Evolutionary conservation across 176 grass and related monocot genomes (phyloP).

Genomic region (Cenchrus purpureus): DNA sequence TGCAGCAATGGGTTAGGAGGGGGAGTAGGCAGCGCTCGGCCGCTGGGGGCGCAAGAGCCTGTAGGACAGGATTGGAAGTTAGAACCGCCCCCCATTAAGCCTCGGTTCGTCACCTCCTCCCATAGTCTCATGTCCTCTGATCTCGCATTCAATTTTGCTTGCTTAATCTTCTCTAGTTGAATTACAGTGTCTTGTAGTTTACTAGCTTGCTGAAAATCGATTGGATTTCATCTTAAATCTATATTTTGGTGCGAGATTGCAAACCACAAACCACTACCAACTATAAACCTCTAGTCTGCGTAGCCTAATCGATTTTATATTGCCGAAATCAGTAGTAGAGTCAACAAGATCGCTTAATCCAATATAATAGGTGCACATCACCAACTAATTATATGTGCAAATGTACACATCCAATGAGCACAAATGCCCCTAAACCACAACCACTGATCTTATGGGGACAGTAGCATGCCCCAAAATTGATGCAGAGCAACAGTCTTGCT

Average conservation of each 20-base stretch:
- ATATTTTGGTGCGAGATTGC: not conserved
- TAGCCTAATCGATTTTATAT: not conserved
- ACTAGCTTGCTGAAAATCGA: not conserved
- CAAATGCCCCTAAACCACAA: not conserved
- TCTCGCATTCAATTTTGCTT: not conserved
- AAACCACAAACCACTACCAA: not conserved
- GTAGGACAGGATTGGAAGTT: not conserved
- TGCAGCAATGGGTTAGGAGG: not conserved
- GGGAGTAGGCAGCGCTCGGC: not conserved
- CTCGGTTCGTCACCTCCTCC: not conserved
- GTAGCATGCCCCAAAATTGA: not conserved
- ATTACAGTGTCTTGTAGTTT: not conserved
- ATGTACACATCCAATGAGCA: not conserved
- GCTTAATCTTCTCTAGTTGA: not conserved
- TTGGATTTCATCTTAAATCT: not conserved
- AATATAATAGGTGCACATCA: not conserved
- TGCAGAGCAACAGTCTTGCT: not conserved
- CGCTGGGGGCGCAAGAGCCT: not conserved
- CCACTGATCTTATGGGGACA: not conserved
- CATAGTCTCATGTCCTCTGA: not conserved
- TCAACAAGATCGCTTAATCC: not conserved
- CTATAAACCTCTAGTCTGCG: not conserved
- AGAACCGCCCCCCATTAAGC: not conserved
- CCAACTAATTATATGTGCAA: not conserved
- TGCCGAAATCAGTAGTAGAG: not conserved